A percentile compares a stretch with the other conserved stretches of the same genome.
These are phyloP conservation scores for Gloeopeniophorella convolvens DNA, from an alignment of 768 basidiomycete species.

Conservation along the genomic window DNA sequence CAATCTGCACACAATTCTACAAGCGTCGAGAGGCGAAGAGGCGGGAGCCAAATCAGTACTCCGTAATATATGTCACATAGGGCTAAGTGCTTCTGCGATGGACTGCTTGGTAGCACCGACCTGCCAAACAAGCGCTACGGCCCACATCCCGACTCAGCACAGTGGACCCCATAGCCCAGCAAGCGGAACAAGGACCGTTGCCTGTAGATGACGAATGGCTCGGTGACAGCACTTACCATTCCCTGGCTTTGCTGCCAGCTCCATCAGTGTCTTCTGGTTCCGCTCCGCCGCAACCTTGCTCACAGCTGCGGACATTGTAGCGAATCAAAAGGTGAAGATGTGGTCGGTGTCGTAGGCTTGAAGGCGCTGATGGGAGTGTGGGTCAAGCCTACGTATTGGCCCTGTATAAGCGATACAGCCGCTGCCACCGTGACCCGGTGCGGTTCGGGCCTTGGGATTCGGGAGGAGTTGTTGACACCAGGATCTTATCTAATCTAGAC, in stretches of 20 bases:
- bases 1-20: constrained; percentile 90
- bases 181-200: background rate
- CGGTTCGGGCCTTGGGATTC: too few species aligned
- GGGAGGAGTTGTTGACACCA: too few species aligned
- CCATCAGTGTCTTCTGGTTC: constrained; percentile 16
- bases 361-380: background rate
- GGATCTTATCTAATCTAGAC: too few species aligned
- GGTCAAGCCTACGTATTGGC: too few species aligned
- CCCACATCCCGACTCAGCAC: background rate
- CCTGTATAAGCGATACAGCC: too few species aligned
- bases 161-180: background rate
- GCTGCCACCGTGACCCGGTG: too few species aligned
- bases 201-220: background rate
- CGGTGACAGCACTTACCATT: constrained; percentile 9
- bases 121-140: background rate
- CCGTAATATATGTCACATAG: too few species aligned
- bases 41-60: constrained; percentile 2
- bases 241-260: constrained; percentile 14
- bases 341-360: background rate
- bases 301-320: constrained; percentile 14
- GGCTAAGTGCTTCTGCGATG: background rate
- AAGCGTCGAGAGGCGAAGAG: background rate
- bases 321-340: background rate
- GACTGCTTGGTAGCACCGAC: background rate
- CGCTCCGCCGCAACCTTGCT: constrained; percentile 16